Base-by-base conservation (phyloP, 2,329 filamentous ascomycete species). In the Sclerotinia sclerotiorum region DNA sequence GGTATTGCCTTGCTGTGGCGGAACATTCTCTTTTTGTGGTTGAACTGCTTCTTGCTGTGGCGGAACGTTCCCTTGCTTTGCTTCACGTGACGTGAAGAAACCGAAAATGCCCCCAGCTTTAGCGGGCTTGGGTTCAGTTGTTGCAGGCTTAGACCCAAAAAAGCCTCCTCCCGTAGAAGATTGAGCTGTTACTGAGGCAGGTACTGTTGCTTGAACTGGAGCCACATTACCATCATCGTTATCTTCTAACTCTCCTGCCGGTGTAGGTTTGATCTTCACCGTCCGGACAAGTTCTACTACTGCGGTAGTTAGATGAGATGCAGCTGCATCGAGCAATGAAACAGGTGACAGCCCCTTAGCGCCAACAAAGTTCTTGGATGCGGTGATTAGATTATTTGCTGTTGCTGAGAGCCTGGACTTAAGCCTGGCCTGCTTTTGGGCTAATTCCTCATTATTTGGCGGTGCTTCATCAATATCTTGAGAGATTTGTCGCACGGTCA, bases 341-440 rank as follows among this genome's bases (percentile, higher is more conserved):
- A 99, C 90, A 0, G 95, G 95, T 1, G 93, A 94, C 44, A 99
- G 86, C 42, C 95, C 95, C 27, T 87, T 88, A 0, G 93, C 89
- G 15, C 87, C 85, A 46, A 91, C 90, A 78, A 95, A 97, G 77
- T 97, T 97, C 81, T 96, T 97, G 46, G 92, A 90, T 1, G 94
- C 93, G 2, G 94, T 98, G 75, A 98, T 97, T 69, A 99, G 84
- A 76, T 94, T 95, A 82, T 98, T 98, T 61, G 95, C 94, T 1
- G 94, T 97, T 2, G 90, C 90, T n/a, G 93, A 96, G 3, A 98
- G 90, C 69, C 90, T 90, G 62, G 87, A 85, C 79, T 92, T 96
- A 70, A 96, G 84, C 78, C 90, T 93, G 39, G 84, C 82, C 72
- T 88, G 87, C 71, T 89, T 82, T 72, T 87, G 85, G 49, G 81